phyloP scores from a whole-genome alignment of 108 stramenopile species.

The Cyclotella kingstonii region DNA sequence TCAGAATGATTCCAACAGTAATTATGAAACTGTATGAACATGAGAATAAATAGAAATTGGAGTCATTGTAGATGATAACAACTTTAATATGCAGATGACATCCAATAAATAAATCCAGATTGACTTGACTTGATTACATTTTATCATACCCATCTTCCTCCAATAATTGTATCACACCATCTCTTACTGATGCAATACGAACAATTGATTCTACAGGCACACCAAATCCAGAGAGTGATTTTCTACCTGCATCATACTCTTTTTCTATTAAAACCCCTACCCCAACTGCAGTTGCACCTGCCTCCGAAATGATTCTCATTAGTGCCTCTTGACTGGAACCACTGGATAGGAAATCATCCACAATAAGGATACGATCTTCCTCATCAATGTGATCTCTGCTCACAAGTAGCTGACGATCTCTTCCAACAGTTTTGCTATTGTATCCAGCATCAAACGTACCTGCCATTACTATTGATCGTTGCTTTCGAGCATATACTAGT shows the following conservation, averaged over 20 bases:
- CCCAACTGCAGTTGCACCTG: conserved; percentile 79
- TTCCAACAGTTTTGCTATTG: conserved; percentile 77
- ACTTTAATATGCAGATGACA: too few relatives aligned
- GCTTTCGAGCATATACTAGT: conserved; percentile 85
- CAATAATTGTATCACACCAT: conserved; percentile 68
- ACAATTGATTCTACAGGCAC: conserved; percentile 73
- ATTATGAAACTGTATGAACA: too few relatives aligned
- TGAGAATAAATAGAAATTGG: too few relatives aligned
- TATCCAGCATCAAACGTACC: conserved; percentile 77
- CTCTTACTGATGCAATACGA: conserved; percentile 65
- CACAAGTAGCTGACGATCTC: conserved; percentile 77
- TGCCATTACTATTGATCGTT: conserved; percentile 87
- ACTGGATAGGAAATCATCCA: conserved; percentile 87
- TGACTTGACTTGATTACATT: conserved; percentile 49
- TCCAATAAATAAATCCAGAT: too few relatives aligned
- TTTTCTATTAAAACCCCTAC: conserved; percentile 85
- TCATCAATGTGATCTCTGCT: conserved; percentile 71
- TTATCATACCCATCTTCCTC: conserved; percentile 82
- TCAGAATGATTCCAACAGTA: too few relatives aligned
- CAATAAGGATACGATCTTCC: conserved; percentile 81
- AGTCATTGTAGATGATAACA: too few relatives aligned
- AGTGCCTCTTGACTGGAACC: conserved; percentile 87
- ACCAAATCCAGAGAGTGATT: conserved; percentile 74
- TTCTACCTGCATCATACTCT: conserved; percentile 76
- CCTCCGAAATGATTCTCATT: conserved; percentile 71